Evolutionary conservation across 768 basidiomycete species (phyloP), one percentile per base, ranked within the genome.

Genomic region (Calvatia gigantea): DNA sequence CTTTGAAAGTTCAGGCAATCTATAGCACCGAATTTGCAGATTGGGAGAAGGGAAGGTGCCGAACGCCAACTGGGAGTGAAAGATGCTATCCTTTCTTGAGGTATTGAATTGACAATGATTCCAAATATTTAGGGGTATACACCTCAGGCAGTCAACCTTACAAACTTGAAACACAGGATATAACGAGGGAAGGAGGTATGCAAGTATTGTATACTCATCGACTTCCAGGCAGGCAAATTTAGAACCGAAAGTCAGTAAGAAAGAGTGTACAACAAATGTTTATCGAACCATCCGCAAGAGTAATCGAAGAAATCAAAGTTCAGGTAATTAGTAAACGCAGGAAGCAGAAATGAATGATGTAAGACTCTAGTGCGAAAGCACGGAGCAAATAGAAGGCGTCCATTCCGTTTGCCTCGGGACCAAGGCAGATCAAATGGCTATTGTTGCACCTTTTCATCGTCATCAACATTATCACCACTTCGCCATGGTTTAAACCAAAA

Each of bases 401-500:
- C 29, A 41, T 48, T 48, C 47, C 32, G 45, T 14, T 49, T 42
- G 38, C 46, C 39, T 41, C 35, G 12, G 35, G 23, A 28, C 12
- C 42, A 43, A 55, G 41, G 31, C 15, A 52, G 21, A 27, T 43
- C 12, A 32, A 35, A 12, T 28, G 33, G 37, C 52, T 27, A 45
- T 28, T 27, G 41, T 7, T 23, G 25, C 25, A 55, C 28, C 37
- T 56, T 46, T 42, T 47, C 27, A 41, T 41, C 37, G 27, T n/a
- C n/a, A n/a, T n/a, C n/a, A n/a, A n/a, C n/a, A n/a, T n/a, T n/a
- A n/a, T n/a, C n/a, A 25, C 8, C 41, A 42, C 21, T 7, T 3
- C 21, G 19, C 27, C 21, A 33, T 27, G 6, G 19, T 63, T 78
- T 70, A 78, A 25, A 69, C 70, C 45, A 77, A 58, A 43, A 78